These are phyloP conservation scores for Colletotrichum sp. DNA, from an alignment of 2,329 filamentous ascomycete genomes.

Conservation along the genomic window DNA sequence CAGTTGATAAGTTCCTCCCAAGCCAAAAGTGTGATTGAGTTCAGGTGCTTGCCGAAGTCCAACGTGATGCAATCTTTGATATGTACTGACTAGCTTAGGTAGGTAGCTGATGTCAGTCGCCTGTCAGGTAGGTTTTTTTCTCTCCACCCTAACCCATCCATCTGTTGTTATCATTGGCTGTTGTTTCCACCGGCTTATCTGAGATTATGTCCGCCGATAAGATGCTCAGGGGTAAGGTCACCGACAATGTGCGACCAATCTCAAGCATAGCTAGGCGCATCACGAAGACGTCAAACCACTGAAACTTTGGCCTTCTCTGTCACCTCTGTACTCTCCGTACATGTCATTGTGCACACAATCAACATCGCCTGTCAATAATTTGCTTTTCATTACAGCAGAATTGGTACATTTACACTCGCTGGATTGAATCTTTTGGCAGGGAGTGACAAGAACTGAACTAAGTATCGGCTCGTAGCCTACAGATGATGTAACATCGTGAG, in stretches of 20 bases:
- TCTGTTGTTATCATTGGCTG: background rate
- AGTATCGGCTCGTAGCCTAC: background rate
- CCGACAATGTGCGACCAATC: background rate
- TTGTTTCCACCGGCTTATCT: background rate
- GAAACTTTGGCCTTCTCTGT: background rate
- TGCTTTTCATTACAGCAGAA: background rate
- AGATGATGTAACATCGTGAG: conserved; percentile 8
- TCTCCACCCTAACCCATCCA: background rate
- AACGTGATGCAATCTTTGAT: background rate
- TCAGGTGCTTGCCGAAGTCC: background rate
- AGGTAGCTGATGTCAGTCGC: background rate
- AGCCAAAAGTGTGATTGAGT: background rate
- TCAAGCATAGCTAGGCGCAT: background rate
- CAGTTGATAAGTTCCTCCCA: background rate
- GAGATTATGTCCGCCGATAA: background rate
- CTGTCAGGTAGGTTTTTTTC: background rate
- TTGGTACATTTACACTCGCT: background rate
- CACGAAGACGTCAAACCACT: background rate
- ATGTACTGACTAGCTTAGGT: background rate
- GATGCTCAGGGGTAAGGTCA: background rate
- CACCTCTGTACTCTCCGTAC: background rate
- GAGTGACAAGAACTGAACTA: conserved; percentile 3
- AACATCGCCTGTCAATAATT: background rate
- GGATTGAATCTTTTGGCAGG: background rate
- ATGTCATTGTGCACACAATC: background rate